Evolutionary conservation across 768 basidiomycete genomes (phyloP), one percentile per base, ranked within the genome.

Genomic region (Chlorophyllum brunneum): DNA sequence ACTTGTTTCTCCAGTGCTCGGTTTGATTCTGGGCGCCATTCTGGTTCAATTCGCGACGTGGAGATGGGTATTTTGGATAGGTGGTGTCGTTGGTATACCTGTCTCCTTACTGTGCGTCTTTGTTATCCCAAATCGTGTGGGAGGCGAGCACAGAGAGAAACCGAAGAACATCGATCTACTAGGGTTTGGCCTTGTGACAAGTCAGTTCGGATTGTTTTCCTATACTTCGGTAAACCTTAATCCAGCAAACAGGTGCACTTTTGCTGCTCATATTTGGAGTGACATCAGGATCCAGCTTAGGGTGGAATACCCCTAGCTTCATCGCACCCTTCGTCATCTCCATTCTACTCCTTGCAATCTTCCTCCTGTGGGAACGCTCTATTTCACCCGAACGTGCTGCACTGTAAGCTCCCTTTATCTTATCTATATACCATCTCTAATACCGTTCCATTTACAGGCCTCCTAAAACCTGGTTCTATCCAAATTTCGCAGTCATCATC

Each of bases 51-150:
- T 60, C n/a, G 60, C 63, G 3, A 66, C 71, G n/a, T 80, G 72
- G 63, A 65, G 56, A 23, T 79, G 77, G 78, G 66, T 78, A 23
- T 80, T 81, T 59, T 78, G 71, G 59, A 66, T 73, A 46, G 58
- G 68, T 23, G 68, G 72, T 4, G 65, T 77, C 27, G 45, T 77
- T 40, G 58, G 66, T 40, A 43, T 69, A 9, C 60, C 65, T 10
- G 58, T 71, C 13, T 39, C 48, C n/a, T 15, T 16, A 18, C 8
- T n/a, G 22, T 4, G 31, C 20, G 5, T 39, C 9, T 38, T 30
- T n/a, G 20, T 18, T 1, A 13, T 42, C 23, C n/a, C n/a, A n/a
- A n/a, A n/a, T n/a, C n/a, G n/a, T n/a, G n/a, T n/a, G n/a, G n/a
- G n/a, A n/a, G n/a, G n/a, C n/a, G n/a, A n/a, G n/a, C n/a, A n/a